A percentile compares a stretch with the other conserved stretches of the same genome.
Evolutionary conservation across 768 basidiomycete genomes (phyloP).

Genomic region (Tulasnella sp.): DNA sequence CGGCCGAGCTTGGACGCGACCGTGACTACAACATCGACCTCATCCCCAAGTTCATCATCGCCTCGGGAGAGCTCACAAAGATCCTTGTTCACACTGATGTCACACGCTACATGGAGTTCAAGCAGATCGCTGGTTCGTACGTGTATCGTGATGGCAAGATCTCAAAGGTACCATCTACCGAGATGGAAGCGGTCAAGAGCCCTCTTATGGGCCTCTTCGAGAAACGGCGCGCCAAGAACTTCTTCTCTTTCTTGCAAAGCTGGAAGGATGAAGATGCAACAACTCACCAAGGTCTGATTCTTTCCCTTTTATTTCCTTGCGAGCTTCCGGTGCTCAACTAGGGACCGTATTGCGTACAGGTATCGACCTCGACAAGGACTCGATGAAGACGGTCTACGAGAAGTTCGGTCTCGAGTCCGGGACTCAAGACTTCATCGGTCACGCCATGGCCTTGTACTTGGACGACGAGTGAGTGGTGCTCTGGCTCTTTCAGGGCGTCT

Average conservation of each 20-base stretch:
- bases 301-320: no score
- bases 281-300: slow-evolving; percentile 81
- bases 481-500: not conserved
- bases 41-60: slow-evolving; percentile 98
- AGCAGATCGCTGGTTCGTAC: slow-evolving; percentile 97
- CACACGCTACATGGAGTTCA: slow-evolving; percentile 97
- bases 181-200: slow-evolving; percentile 92
- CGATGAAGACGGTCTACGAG: slow-evolving; percentile 91
- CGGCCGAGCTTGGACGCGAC: slow-evolving; percentile 85
- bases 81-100: slow-evolving; percentile 99
- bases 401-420: slow-evolving; percentile 96
- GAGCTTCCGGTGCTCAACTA: not conserved
- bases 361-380: slow-evolving; percentile 78
- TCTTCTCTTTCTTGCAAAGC: slow-evolving; percentile 92
- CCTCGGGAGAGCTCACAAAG: slow-evolving; percentile 92
- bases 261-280: slow-evolving; percentile 95
- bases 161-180: slow-evolving; percentile 94
- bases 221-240: slow-evolving; percentile 96
- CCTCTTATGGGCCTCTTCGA: slow-evolving; percentile 99
- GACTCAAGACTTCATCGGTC: slow-evolving; percentile 98
- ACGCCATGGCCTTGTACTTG: slow-evolving; percentile 97
- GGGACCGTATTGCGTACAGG: slow-evolving; percentile 41
- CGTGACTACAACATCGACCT: slow-evolving; percentile 97
- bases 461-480: slow-evolving; percentile 78
- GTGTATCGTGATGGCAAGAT: slow-evolving; percentile 96